Conservation (phyloP, 2,329 filamentous ascomycete species). For the Thelonectria blattea region DNA sequence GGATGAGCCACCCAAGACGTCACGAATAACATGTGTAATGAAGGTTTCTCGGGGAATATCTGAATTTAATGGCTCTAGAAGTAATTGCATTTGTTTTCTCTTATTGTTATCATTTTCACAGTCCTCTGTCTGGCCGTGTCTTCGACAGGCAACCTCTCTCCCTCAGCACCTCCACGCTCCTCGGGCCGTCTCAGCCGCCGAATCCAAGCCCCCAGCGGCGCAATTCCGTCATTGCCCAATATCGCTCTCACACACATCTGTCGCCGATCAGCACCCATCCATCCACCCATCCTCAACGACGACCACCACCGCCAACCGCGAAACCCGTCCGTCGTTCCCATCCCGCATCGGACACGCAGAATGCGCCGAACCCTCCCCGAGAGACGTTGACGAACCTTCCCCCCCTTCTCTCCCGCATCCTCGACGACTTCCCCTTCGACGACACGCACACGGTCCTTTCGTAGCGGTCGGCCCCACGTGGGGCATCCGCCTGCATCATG, state of each 20-base stretch:
- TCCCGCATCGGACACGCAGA: constrained; percentile 21
- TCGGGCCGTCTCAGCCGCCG: constrained; percentile 39
- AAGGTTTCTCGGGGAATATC: too few relatives aligned
- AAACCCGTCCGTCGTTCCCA: neutral
- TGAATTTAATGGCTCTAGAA: too few relatives aligned
- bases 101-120: too few relatives aligned
- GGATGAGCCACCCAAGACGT: neutral
- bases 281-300: neutral
- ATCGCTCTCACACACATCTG: constrained; percentile 1
- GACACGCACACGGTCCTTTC: constrained; percentile 23
- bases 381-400: constrained; percentile 28
- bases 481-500: constrained; percentile 39
- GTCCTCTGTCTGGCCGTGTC: too few relatives aligned
- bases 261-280: neutral
- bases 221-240: constrained; percentile 36
- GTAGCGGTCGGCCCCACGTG: constrained; percentile 37
- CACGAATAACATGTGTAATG: too few relatives aligned
- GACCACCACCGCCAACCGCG: constrained; percentile 2
- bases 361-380: constrained; percentile 31
- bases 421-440: neutral
- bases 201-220: constrained; percentile 25
- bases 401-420: neutral
- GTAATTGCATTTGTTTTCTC: too few relatives aligned
- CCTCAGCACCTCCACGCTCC: neutral
- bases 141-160: too few relatives aligned